Conservation (phyloP, 345 rosid species). For the Salix koriyanagi region DNA sequence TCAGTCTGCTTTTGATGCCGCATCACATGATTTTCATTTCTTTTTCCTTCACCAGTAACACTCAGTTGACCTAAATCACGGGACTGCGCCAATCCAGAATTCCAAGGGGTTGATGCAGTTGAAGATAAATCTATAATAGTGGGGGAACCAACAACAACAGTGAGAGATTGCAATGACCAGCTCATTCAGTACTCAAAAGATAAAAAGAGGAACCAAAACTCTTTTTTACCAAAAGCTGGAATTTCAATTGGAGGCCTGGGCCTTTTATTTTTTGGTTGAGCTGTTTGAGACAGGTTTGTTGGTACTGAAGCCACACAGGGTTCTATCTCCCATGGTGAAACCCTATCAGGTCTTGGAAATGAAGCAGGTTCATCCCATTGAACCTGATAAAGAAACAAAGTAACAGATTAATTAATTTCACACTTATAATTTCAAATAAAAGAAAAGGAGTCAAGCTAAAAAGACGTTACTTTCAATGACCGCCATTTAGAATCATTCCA, state of each 20-base stretch:
- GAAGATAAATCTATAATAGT: conserved; percentile 33
- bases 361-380: conserved; percentile 97
- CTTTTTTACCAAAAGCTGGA: conserved; percentile 42
- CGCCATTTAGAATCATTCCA: conserved; percentile 91
- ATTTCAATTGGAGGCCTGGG: conserved; percentile 51
- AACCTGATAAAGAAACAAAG: conserved; percentile 36
- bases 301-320: conserved; percentile 51
- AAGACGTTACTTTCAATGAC: conserved; percentile 55
- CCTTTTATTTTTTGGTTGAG: conserved; percentile 57
- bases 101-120: conserved; percentile 38
- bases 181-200: background rate
- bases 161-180: conserved; percentile 13
- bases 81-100: conserved; percentile 37
- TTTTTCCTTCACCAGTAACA: conserved; percentile 43
- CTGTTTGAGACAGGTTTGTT: conserved; percentile 38
- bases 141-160: background rate
- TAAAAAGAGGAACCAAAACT: background rate
- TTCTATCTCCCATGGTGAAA: conserved; percentile 96
- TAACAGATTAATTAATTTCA: background rate
- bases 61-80: conserved; percentile 44
- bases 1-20: conserved; percentile 52
- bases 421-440: background rate
- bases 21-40: conserved; percentile 35
- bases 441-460: background rate
- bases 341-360: conserved; percentile 69